Evolutionary conservation across 2,329 filamentous ascomycete genomes (phyloP), one percentile per base, ranked within the genome.

Genomic region (Talaromyces atroroseus): DNA sequence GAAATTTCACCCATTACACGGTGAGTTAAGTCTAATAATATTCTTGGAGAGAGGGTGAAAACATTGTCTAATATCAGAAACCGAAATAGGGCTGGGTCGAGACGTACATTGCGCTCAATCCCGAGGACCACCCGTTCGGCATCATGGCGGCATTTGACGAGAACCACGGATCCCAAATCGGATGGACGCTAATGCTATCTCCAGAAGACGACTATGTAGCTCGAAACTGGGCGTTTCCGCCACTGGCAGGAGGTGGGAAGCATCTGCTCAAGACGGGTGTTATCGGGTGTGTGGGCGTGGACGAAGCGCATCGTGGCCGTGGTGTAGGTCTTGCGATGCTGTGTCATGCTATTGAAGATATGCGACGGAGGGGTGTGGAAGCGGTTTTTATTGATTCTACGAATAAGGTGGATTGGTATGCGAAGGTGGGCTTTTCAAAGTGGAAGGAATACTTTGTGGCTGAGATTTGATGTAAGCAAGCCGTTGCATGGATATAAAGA

Each of bases 361-460:
- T 79, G 74, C 73, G 67, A 58, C 53, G 68, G 40, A 62, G 75
- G 36, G 74, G 71, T 0, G 60, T 75, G 1, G 69, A 76, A 34
- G 72, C 72, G 0, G 71, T 76, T 2, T 76, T 75, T 62, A 69
- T 79, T 49, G 75, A 78, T 55, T 76, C 71, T 68, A 73, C 75
- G 42, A 68, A 66, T 21, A 63, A 76, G 42, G 65, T 72, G 16
- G 75, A 74, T 16, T 77, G 72, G 63, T 78, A 78, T 64, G 76
- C 77, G 62, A 68, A 70, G 51, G 58, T 76, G 42, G 75, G 75
- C 1, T 77, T 75, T 59, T 53, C 69, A 57, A 63, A 67, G 4
- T 73, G 66, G 66, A 68, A 70, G 49, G 71, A 74, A 52, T 78
- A 77, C 63, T 61, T 70, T 40, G 63, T 65, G 5, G 70, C 65